phyloP scores from a whole-genome alignment of 2,329 filamentous ascomycete genomes.

The Botrytis byssoidea region DNA sequence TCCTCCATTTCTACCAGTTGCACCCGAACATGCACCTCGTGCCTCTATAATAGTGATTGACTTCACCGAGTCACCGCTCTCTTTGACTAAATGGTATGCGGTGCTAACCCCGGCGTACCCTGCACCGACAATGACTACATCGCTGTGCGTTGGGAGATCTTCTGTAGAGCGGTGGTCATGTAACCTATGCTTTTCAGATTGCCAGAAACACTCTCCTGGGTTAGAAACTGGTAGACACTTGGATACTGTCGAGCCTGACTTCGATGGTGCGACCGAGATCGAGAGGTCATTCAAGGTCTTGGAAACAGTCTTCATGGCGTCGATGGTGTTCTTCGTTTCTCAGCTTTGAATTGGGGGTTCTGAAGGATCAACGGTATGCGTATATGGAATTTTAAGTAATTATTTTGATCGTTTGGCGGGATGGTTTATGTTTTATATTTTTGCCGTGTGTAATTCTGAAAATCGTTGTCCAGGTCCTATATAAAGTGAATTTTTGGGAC shows the following conservation, averaged over 20 bases:
- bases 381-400: background rate
- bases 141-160: slow-evolving; percentile 24
- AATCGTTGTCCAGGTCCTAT: background rate
- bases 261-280: background rate
- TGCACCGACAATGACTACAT: slow-evolving; percentile 30
- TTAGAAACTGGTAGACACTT: slow-evolving; percentile 21
- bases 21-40: slow-evolving; percentile 75
- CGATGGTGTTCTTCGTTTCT: background rate
- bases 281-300: background rate
- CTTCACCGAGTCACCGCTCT: slow-evolving; percentile 44
- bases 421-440: background rate
- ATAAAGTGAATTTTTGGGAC: background rate
- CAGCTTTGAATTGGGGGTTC: background rate
- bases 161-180: slow-evolving; percentile 27
- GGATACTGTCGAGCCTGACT: background rate
- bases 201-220: slow-evolving; percentile 25
- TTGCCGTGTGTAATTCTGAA: background rate
- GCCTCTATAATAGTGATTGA: slow-evolving; percentile 70
- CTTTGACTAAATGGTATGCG: slow-evolving; percentile 36
- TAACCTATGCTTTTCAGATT: slow-evolving; percentile 21
- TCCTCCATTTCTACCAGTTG: slow-evolving; percentile 62
- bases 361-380: background rate
- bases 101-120: slow-evolving; percentile 27
- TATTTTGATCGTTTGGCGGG: background rate
- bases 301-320: slow-evolving; percentile 6